Base-by-base conservation (phyloP, 306 rosid species). In the Urtica urens region DNA sequence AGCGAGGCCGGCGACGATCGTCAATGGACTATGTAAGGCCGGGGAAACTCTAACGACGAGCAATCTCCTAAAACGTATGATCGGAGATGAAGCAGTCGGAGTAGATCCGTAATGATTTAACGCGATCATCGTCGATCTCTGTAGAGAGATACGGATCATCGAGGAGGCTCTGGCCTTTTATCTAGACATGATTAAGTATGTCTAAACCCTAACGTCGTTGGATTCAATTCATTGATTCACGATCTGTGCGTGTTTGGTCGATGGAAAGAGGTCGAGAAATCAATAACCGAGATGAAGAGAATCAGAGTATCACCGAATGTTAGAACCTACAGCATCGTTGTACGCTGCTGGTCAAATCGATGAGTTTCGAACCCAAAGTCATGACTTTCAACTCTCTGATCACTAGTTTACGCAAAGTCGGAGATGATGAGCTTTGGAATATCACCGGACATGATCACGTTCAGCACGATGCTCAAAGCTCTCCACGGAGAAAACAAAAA, bases 401-500 rank as follows among this genome's bases (percentile, higher is more conserved):
- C 30, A 27, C 3, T 11, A 49, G 60, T 6, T 40, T 40, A 7
- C 30, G 2, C 15, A 27, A 29, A 28, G 17, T n/a, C 10, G 35
- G 40, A 3, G 17, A 46, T 46, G 51, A 46, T 2, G n/a, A 33
- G 26, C 7, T 46, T 29, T 15, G 26, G 26, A 23, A 10, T 25
- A 10, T 23, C 31, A 12, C 31, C 51, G 6, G 10, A 11, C 7
- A 13, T 46, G 11, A 1, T n/a, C 15, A 46, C 31, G 15, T 46
- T 23, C 30, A 46, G 5, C 15, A 49, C 60, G 2, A 9, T 66
- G 35, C 27, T 73, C 20, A 58, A 73, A 50, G 43, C 72, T 55
- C 56, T 73, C 53, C 64, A 72, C 55, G 64, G 68, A 66, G 60
- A 39, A 22, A 24, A 31, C 45, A 3, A 12, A 2, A 3, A 49